A percentile compares a stretch with the other conserved stretches of the same genome.
Evolutionary conservation across 345 rosid genomes (phyloP).

Genomic region (Linum usitatissimum): DNA sequence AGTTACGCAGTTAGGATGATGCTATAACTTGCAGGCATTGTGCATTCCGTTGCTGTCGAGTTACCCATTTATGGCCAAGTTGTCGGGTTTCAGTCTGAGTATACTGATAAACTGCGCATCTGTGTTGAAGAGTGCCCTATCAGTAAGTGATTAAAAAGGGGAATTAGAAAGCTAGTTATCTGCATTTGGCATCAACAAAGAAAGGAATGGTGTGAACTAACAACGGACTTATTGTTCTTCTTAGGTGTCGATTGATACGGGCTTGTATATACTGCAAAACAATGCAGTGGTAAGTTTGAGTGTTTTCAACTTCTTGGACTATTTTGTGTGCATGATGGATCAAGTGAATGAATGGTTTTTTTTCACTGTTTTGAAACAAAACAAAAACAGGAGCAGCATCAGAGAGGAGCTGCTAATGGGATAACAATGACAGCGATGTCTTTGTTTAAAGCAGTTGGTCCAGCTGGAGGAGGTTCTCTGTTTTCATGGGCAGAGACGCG

Average conservation of each 20-base stretch:
- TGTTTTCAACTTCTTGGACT: too few species aligned
- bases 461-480: conserved; percentile 44
- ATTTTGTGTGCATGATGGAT: too few species aligned
- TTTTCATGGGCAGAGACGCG: conserved; percentile 2
- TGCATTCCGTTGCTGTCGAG: conserved; percentile 44
- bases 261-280: background rate
- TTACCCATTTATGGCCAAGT: conserved; percentile 51
- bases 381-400: conserved; percentile 33
- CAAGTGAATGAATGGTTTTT: too few species aligned
- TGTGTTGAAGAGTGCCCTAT: conserved; percentile 32
- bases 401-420: conserved; percentile 52
- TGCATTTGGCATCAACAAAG: background rate
- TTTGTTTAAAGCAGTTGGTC: conserved; percentile 7
- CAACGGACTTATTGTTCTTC: background rate
- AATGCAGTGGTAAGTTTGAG: conserved; percentile 18
- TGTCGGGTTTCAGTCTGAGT: conserved; percentile 54
- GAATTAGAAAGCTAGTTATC: background rate
- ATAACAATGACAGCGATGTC: conserved; percentile 42
- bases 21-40: conserved; percentile 31
- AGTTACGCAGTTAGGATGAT: background rate
- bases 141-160: background rate
- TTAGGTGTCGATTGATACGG: background rate
- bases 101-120: conserved; percentile 53
- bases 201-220: background rate
- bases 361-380: too few species aligned